Conservation (phyloP, 2,329 filamentous ascomycete species). For the Dactylellina leptospora region DNA sequence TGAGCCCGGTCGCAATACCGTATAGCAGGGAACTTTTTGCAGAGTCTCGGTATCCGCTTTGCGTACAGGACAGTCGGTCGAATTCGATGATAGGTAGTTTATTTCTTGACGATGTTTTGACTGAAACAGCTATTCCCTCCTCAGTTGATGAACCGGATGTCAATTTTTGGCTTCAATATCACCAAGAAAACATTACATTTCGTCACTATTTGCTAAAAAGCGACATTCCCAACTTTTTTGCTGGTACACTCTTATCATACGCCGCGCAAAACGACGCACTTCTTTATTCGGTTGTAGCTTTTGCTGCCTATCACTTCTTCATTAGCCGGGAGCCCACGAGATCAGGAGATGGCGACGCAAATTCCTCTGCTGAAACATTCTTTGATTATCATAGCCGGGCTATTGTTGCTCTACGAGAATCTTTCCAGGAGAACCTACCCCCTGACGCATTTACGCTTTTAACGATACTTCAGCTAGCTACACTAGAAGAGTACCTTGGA, state of each 20-base stretch:
- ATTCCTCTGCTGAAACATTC: constrained; percentile 72
- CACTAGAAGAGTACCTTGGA: constrained; percentile 94
- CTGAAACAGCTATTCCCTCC: constrained; percentile 63
- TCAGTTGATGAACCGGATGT: constrained; percentile 71
- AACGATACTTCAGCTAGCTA: constrained; percentile 89
- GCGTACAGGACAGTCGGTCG: constrained; percentile 25
- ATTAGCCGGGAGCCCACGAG: constrained; percentile 72
- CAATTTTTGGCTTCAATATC: constrained; percentile 80
- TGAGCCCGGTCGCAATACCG: constrained; percentile 28
- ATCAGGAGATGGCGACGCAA: constrained; percentile 8
- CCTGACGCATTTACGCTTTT: constrained; percentile 78
- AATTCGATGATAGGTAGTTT: constrained; percentile 18
- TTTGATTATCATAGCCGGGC: constrained; percentile 90
- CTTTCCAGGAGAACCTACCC: constrained; percentile 74
- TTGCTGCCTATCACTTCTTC: constrained; percentile 85
- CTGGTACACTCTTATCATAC: constrained; percentile 73
- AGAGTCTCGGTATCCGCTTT: constrained; percentile 33
- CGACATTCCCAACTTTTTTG: constrained; percentile 77
- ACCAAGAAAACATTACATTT: constrained; percentile 77
- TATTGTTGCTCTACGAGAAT: constrained; percentile 76
- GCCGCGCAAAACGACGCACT: constrained; percentile 82
- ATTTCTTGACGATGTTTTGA: background rate
- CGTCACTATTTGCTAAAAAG: constrained; percentile 83
- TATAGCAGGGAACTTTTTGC: constrained; percentile 26
- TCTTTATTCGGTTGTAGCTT: constrained; percentile 85